phyloP scores from a whole-genome alignment of 2,329 filamentous ascomycete species.

The Apiospora hydei region DNA sequence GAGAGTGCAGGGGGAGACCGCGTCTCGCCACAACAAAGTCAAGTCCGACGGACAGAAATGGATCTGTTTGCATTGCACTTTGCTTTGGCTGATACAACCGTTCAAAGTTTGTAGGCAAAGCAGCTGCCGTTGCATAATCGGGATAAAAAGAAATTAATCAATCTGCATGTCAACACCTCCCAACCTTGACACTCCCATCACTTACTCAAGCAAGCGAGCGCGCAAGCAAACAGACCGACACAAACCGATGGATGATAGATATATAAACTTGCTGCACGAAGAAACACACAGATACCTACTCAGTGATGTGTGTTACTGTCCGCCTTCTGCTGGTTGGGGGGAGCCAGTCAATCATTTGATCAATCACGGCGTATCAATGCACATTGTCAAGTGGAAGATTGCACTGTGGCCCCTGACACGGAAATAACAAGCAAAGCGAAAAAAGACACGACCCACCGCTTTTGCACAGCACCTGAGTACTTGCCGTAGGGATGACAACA shows the following conservation, averaged over 20 bases:
- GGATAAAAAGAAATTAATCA: not conserved
- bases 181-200: not conserved
- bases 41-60: conserved; percentile 19
- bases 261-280: not conserved
- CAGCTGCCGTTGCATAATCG: conserved; percentile 16
- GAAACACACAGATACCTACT: not conserved
- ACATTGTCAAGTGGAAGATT: not conserved
- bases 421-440: conserved; percentile 15
- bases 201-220: not conserved
- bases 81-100: conserved; percentile 19
- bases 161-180: not conserved
- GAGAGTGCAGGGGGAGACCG: not conserved
- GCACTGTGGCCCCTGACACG: conserved; percentile 4
- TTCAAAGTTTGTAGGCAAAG: conserved; percentile 8
- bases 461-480: not conserved
- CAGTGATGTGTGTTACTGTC: not conserved
- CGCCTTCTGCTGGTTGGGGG: not conserved
- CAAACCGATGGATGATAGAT: not conserved
- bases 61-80: conserved; percentile 21
- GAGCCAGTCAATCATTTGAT: not conserved
- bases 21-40: conserved; percentile 20
- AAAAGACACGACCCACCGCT: not conserved
- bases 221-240: not conserved
- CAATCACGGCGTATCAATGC: conserved; percentile 11
- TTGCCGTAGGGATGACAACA: too few relatives aligned